Percentiles rank a stretch among this genome's conserved stretches.
These are phyloP conservation scores for Dittrichia graveolens DNA, from an alignment of 129 eudicot species.

Conservation along the genomic window DNA sequence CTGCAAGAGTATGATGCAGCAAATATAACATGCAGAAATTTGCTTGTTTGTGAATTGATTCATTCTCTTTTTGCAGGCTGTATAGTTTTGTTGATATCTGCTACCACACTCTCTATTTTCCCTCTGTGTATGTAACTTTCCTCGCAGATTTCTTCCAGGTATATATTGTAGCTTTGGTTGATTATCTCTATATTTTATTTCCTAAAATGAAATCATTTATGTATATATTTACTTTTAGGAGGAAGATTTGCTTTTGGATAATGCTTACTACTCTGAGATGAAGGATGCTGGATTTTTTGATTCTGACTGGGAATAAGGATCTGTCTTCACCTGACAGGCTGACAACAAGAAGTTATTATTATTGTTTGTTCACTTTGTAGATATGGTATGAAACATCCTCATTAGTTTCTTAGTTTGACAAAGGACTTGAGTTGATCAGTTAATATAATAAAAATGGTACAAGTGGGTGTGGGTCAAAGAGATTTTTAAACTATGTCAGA, in stretches of 20 bases:
- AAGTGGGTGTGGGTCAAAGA: too few relatives aligned
- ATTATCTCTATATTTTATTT: background rate
- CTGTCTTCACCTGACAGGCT: too few relatives aligned
- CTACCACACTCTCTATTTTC: conserved; percentile 74
- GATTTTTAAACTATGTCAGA: too few relatives aligned
- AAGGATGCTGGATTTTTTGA: conserved; percentile 90
- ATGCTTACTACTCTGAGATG: conserved; percentile 86
- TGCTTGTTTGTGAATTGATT: background rate
- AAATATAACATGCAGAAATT: background rate
- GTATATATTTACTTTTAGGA: conserved; percentile 50
- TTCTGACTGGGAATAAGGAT: conserved; percentile 54
- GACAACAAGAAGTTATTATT: background rate
- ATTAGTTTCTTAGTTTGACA: background rate
- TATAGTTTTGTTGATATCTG: conserved; percentile 49
- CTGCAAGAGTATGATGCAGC: background rate
- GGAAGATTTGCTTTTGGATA: conserved; percentile 78
- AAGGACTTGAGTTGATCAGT: background rate
- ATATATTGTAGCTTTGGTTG: conserved; percentile 16
- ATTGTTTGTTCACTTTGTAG: conserved; percentile 22
- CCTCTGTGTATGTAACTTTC: conserved; percentile 68
- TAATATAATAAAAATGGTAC: too few relatives aligned
- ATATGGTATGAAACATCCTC: conserved; percentile 1
- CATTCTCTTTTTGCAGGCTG: conserved; percentile 53
- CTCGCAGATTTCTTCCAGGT: conserved; percentile 86
- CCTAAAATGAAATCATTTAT: conserved; percentile 2